Evolutionary conservation across 768 basidiomycete species (phyloP).

Genomic region (Rhizopogon vinicolor): DNA sequence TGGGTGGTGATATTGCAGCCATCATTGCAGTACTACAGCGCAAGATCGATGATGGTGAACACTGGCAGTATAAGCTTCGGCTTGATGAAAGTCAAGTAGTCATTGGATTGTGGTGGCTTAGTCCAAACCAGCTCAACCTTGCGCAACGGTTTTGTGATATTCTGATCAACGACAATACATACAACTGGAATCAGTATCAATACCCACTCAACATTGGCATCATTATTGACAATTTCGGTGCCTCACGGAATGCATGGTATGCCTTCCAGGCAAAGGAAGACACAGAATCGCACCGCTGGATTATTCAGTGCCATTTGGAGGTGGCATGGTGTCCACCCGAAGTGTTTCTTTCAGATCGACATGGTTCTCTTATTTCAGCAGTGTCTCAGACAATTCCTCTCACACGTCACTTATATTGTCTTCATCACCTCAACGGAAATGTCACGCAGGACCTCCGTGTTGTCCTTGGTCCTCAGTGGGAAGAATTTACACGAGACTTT

Average conservation of each 20-base stretch:
- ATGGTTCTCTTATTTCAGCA: conserved; percentile 15
- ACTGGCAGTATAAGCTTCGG: conserved; percentile 20
- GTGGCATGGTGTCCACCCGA: conserved; percentile 9
- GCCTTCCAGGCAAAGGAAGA: conserved; percentile 22
- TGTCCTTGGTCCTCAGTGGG: conserved; percentile 14
- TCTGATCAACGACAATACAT: conserved; percentile 28
- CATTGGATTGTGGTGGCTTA: conserved; percentile 28
- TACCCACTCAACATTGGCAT: conserved; percentile 26
- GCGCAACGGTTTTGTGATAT: conserved; percentile 21
- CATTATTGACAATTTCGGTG: conserved; percentile 21
- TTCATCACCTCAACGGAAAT: conserved; percentile 28
- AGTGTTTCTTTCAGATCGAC: conserved; percentile 18
- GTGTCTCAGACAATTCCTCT: conserved; percentile 13
- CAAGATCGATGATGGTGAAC: conserved; percentile 7
- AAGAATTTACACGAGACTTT: conserved; percentile 20
- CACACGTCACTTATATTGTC: conserved; percentile 22
- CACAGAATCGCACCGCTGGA: conserved; percentile 14
- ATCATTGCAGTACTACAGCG: conserved; percentile 18
- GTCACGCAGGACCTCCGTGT: conserved; percentile 17
- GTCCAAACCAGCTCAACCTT: conserved; percentile 22
- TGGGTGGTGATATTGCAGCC: conserved; percentile 25
- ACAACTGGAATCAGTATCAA: conserved; percentile 21
- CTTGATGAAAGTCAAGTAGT: conserved; percentile 13
- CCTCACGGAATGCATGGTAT: conserved; percentile 23
- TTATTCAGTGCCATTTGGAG: conserved; percentile 19